Conservation (phyloP, 306 rosid genomes). For the Hippophae tibetana region DNA sequence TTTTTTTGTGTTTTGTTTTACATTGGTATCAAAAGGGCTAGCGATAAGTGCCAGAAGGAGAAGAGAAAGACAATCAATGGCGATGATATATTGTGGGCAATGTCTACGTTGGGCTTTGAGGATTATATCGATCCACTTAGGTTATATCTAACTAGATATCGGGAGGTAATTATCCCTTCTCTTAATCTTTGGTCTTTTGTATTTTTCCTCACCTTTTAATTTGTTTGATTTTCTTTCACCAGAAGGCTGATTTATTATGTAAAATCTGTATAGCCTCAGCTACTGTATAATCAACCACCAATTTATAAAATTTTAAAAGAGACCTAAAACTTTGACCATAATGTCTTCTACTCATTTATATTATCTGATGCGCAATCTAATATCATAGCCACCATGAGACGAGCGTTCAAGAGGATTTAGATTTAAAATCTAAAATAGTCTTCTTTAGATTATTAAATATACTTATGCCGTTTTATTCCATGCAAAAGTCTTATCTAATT, state of each 20-base stretch:
- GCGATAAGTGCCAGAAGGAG: constrained; percentile 93
- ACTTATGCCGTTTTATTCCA: neutral
- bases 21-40: constrained; percentile 42
- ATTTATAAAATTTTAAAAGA: no score
- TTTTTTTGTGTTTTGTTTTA: no score
- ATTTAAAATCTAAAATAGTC: neutral
- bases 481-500: neutral
- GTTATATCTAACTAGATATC: constrained; percentile 77
- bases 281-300: no score
- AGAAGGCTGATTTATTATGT: neutral
- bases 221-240: neutral
- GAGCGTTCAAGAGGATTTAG: neutral
- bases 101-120: constrained; percentile 90
- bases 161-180: constrained; percentile 45
- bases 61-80: constrained; percentile 94
- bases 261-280: no score
- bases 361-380: no score
- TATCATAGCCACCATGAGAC: neutral
- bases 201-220: neutral
- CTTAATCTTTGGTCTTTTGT: neutral
- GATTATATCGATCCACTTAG: constrained; percentile 90
- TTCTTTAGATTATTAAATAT: neutral
- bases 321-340: no score
- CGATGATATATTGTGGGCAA: constrained; percentile 88
- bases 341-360: no score